Base-by-base conservation (phyloP, 306 rosid species). In the Ormosia semicastrata region DNA sequence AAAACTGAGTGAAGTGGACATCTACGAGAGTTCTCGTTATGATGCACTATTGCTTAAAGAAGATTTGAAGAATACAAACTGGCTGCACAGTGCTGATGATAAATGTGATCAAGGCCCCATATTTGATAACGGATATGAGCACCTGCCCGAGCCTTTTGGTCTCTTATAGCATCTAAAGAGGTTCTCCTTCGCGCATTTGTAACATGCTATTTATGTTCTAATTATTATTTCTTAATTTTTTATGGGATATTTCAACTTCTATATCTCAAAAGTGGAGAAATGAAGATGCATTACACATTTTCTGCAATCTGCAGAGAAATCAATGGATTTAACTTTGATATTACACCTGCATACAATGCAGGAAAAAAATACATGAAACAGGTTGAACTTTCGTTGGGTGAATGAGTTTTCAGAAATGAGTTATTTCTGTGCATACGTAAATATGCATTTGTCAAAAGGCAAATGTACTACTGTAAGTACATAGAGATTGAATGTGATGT, bases 61-160 rank as follows among this genome's bases (percentile, higher is more conserved):
- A 85, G 99, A 95, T 83, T 85, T 91, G 88, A 95, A 87, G 87
- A 93, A 85, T 62, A 95, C 98, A 63, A 86, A 86, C 73, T 95
- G 99, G 99, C 89, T 95, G 79, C 99, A 78, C 70, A 85, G 96
- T 81, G 85, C 71, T 64, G 99, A 95, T 80, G 96, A 91, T 72
- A 88, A 85, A 88, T 84, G 85, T 40, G 99, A 93, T 78, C 82
- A 84, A 74, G 91, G 88, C n/a, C 83, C 96, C 11, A 71, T 95
- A 80, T 95, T 95, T 81, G 99, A 93, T 79, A 85, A 85, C 18
- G 97, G 99, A 81, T 93, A 93, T 81, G 99, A 92, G 87, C 66
- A 88, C 80, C 88, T 95, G 73, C 98, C 99, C 7, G 99, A 95
- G 78, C 99, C 99, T 39, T 95, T 92, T 79, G 94, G 94, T 47